Percentiles rank a stretch among this genome's conserved stretches.
Evolutionary conservation across 805 yeast genomes (phyloP).

Genomic region (Pichia sporocuriosa): DNA sequence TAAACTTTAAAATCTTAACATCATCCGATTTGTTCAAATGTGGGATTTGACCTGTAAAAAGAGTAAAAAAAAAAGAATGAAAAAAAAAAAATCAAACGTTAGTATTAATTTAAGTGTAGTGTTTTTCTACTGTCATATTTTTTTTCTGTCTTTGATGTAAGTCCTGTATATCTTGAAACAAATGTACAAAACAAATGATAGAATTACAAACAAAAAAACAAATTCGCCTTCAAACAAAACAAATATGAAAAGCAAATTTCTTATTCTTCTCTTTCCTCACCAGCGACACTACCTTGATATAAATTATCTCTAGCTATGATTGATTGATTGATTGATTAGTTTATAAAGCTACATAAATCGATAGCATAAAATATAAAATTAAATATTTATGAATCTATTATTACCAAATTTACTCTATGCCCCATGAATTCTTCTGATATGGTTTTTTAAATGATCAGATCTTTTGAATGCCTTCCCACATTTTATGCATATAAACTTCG

Average conservation of each 20-base stretch:
- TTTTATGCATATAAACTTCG: constrained; percentile 47
- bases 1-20: not conserved
- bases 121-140: not conserved
- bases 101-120: not conserved
- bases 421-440: constrained; percentile 38
- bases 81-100: not conserved
- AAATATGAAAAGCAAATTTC: too few relatives aligned
- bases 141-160: not conserved
- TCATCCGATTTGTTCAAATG: constrained; percentile 7
- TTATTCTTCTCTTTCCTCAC: too few relatives aligned
- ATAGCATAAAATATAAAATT: not conserved
- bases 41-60: constrained; percentile 7
- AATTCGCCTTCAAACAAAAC: too few relatives aligned
- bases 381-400: not conserved
- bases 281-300: too few relatives aligned
- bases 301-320: too few relatives aligned
- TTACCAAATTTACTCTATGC: not conserved
- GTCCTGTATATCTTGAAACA: too few relatives aligned
- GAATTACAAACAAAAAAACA: too few relatives aligned
- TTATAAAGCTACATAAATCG: too few relatives aligned
- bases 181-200: too few relatives aligned
- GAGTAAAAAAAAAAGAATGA: not conserved
- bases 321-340: too few relatives aligned
- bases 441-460: constrained; percentile 62
- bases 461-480: constrained; percentile 61